These are phyloP conservation scores for Sclerotinia nivalis DNA, from an alignment of 2,329 filamentous ascomycete genomes.

Conservation along the genomic window DNA sequence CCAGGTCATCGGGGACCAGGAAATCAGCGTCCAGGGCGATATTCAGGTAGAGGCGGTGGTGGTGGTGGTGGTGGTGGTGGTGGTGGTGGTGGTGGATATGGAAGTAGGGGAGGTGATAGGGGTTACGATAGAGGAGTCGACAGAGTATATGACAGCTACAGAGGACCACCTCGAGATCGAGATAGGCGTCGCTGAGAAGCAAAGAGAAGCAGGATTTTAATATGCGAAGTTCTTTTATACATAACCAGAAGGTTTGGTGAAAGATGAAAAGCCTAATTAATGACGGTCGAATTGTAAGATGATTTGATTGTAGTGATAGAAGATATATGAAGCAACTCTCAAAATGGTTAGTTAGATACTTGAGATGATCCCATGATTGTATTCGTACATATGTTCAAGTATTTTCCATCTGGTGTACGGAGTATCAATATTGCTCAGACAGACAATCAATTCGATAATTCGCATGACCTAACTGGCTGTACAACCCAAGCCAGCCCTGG, in stretches of 20 bases:
- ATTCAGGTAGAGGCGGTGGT: not conserved
- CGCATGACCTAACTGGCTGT: not conserved
- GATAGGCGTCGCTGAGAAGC: conserved; percentile 22
- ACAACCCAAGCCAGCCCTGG: not conserved
- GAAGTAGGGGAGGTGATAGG: conserved; percentile 18
- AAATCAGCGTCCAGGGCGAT: conserved; percentile 1
- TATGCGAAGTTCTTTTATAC: not conserved
- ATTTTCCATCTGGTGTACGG: too few relatives aligned
- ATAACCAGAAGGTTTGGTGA: not conserved
- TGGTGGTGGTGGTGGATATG: conserved; percentile 15
- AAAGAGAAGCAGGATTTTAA: not conserved
- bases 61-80: not conserved
- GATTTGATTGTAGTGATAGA: conserved; percentile 5
- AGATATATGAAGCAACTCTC: not conserved
- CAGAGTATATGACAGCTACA: conserved; percentile 19
- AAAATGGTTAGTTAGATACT: not conserved
- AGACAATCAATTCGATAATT: not conserved
- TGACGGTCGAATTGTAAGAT: not conserved
- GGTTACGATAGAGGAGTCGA: conserved; percentile 21
- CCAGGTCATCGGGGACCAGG: conserved; percentile 43
- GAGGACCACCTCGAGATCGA: conserved; percentile 19
- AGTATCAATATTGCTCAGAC: not conserved
- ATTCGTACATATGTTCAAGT: not conserved
- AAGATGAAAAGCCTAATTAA: not conserved
- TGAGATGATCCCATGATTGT: not conserved